Conservation (phyloP, 164 flowering plant genomes). For the Aristolochia californica region DNA sequence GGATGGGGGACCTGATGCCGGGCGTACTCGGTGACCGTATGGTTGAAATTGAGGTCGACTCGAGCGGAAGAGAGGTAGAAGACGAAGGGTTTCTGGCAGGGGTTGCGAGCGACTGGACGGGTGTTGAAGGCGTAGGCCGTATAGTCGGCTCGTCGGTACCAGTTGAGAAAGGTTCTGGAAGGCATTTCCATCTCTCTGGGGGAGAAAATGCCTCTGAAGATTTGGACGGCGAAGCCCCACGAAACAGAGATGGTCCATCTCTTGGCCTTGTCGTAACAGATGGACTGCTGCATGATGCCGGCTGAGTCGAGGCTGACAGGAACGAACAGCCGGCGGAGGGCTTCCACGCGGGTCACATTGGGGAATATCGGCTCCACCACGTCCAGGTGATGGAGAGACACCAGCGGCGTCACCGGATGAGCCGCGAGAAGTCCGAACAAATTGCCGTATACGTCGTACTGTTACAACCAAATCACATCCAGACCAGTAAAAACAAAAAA, state of each 20-base stretch:
- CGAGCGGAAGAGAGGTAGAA: slow-evolving; percentile 40
- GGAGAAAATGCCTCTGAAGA: slow-evolving; percentile 55
- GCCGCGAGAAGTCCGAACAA: slow-evolving; percentile 63
- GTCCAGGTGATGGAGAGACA: slow-evolving; percentile 72
- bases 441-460: slow-evolving; percentile 63
- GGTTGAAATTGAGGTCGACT: slow-evolving; percentile 14
- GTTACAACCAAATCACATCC: no score
- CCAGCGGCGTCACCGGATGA: slow-evolving; percentile 71
- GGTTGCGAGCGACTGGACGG: slow-evolving; percentile 59
- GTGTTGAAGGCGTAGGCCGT: slow-evolving; percentile 84
- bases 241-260: slow-evolving; percentile 74
- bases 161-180: slow-evolving; percentile 65
- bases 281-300: slow-evolving; percentile 60
- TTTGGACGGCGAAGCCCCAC: slow-evolving; percentile 78
- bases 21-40: slow-evolving; percentile 38
- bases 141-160: slow-evolving; percentile 73
- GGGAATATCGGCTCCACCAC: slow-evolving; percentile 69
- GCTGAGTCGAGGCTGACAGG: slow-evolving; percentile 60
- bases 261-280: slow-evolving; percentile 44
- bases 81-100: slow-evolving; percentile 71
- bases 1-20: slow-evolving; percentile 45
- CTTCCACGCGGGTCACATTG: slow-evolving; percentile 23
- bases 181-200: slow-evolving; percentile 85
- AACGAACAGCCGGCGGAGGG: slow-evolving; percentile 28
- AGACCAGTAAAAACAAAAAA: background rate